These are phyloP conservation scores for Pseudocercospora cruenta DNA, from an alignment of 2,329 filamentous ascomycete genomes.

Conservation along the genomic window DNA sequence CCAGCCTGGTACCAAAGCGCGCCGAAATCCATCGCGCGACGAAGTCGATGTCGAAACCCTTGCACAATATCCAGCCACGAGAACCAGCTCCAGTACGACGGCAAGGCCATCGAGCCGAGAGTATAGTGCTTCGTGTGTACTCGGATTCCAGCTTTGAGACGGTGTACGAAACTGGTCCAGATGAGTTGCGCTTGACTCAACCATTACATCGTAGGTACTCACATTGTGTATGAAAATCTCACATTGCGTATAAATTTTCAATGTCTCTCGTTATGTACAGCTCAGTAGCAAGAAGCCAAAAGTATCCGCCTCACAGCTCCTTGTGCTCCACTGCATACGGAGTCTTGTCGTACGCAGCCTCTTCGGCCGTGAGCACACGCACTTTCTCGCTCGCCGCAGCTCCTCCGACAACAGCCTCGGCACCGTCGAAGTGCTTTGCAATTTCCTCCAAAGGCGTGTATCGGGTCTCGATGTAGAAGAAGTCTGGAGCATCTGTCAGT, in stretches of 20 bases:
- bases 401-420: constrained; percentile 45
- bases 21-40: too few relatives aligned
- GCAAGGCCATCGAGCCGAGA: too few relatives aligned
- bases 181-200: too few relatives aligned
- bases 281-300: background rate
- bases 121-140: too few relatives aligned
- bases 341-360: constrained; percentile 33
- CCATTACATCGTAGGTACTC: too few relatives aligned
- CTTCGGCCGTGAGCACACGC: constrained; percentile 31
- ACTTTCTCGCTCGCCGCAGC: constrained; percentile 41
- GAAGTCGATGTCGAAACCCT: too few relatives aligned
- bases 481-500: constrained; percentile 17
- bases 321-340: constrained; percentile 30
- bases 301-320: constrained; percentile 23
- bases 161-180: too few relatives aligned
- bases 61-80: too few relatives aligned
- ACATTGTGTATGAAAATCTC: too few relatives aligned
- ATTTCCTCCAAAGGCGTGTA: constrained; percentile 52
- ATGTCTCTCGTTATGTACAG: background rate
- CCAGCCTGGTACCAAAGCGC: too few relatives aligned
- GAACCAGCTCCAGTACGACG: too few relatives aligned
- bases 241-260: background rate
- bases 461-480: constrained; percentile 47
- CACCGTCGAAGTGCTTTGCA: constrained; percentile 50
- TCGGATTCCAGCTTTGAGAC: too few relatives aligned